Evolutionary conservation across 2,329 filamentous ascomycete genomes (phyloP).

Genomic region (Gnomoniopsis sp.): DNA sequence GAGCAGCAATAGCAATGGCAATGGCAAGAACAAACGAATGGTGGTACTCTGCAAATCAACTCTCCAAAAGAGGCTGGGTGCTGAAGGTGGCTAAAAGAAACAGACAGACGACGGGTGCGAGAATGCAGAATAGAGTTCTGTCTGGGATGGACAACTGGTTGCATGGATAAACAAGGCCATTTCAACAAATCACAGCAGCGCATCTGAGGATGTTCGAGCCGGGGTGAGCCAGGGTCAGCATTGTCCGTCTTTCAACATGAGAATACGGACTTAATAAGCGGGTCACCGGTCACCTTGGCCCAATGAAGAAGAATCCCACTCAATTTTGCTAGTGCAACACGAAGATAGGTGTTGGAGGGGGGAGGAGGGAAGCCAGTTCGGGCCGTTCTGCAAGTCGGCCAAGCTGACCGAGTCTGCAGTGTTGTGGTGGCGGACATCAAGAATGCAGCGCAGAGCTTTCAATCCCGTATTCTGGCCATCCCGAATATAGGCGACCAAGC

Average conservation of each 20-base stretch:
- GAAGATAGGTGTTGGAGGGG: neutral
- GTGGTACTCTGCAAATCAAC: conserved; percentile 1
- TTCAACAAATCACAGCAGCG: conserved; percentile 10
- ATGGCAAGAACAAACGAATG: conserved; percentile 2
- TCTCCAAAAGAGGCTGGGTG: conserved; percentile 1
- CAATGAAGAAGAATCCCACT: too few species aligned
- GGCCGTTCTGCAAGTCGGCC: too few species aligned
- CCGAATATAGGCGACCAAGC: too few species aligned
- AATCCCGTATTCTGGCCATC: neutral
- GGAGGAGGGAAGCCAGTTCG: too few species aligned
- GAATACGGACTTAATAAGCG: neutral
- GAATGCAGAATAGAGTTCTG: conserved; percentile 4
- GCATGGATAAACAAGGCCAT: conserved; percentile 10
- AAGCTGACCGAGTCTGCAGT: too few species aligned
- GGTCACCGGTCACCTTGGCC: too few species aligned
- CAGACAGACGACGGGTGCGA: neutral
- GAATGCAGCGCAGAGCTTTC: neutral
- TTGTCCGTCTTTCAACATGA: neutral
- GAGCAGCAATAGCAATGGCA: neutral
- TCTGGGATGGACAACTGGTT: conserved; percentile 10
- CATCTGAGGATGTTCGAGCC: neutral
- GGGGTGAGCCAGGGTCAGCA: neutral
- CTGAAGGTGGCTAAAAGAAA: neutral
- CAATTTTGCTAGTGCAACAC: neutral
- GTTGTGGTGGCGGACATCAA: neutral